These are phyloP conservation scores for Porcisia deanei DNA, from an alignment of 208 protist species.

Conservation along the genomic window DNA sequence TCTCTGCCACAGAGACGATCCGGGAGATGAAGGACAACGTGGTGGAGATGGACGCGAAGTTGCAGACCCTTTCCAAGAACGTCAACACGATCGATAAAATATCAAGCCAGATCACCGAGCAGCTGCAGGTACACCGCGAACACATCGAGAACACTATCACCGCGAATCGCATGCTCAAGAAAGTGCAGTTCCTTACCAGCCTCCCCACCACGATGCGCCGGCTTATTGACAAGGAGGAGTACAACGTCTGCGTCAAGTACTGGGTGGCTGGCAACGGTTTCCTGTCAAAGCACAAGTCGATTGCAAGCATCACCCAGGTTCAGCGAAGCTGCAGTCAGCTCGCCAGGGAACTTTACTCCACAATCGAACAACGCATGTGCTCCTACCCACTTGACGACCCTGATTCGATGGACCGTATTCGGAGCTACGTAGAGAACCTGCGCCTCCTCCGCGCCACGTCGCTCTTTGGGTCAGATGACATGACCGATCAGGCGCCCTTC, in stretches of 20 bases:
- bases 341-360: slow-evolving; percentile 61
- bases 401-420: slow-evolving; percentile 78
- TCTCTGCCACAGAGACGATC: slow-evolving; percentile 98
- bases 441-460: slow-evolving; percentile 82
- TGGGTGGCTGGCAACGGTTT: slow-evolving; percentile 84
- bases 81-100: slow-evolving; percentile 72
- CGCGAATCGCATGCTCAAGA: slow-evolving; percentile 74
- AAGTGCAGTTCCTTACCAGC: slow-evolving; percentile 80
- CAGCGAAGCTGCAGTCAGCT: slow-evolving; percentile 52
- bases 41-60: slow-evolving; percentile 88
- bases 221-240: slow-evolving; percentile 59
- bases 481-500: slow-evolving; percentile 39
- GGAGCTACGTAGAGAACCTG: slow-evolving; percentile 69
- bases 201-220: slow-evolving; percentile 70
- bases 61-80: slow-evolving; percentile 74
- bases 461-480: slow-evolving; percentile 39
- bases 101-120: slow-evolving; percentile 55
- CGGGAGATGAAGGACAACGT: slow-evolving; percentile 91
- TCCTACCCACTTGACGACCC: slow-evolving; percentile 72
- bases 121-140: slow-evolving; percentile 64
- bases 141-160: slow-evolving; percentile 76
- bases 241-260: slow-evolving; percentile 64
- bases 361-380: slow-evolving; percentile 67
- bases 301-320: slow-evolving; percentile 65
- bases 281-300: slow-evolving; percentile 57